Evolutionary conservation across 768 basidiomycete genomes (phyloP), one percentile per base, ranked within the genome.

Genomic region (Mycena albidolilacea): DNA sequence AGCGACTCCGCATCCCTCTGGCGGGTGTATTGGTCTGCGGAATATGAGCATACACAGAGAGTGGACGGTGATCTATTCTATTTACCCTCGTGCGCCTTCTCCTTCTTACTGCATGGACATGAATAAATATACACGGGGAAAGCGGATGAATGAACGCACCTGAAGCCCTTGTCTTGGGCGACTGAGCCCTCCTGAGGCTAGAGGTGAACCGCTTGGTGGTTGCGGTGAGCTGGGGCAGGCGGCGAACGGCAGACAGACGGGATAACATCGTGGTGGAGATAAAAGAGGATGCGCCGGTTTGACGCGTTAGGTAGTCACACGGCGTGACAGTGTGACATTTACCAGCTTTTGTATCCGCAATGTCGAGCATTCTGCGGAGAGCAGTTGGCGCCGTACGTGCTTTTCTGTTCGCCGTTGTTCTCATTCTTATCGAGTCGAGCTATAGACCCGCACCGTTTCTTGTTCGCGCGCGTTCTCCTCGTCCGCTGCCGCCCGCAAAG

Each of bases 11-110:
- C 80, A 48, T 90, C 89, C 59, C 85, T 85, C 74, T 80, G 75
- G 44, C 87, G 88, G 52, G 84, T 82, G 69, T 88, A 90, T 77
- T 90, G 84, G 59, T 88, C 89, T 90, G 75, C 44, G 17, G 37
- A 54, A 67, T 0, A 15, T 59, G 15, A 54, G 57, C 30, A 58
- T 71, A 39, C 70, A 6, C 17, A 37, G 0, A 12, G 12, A 50
- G 7, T 9, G 10, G 55, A 14, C 0, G 10, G 43, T 19, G 23
- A 37, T 8, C 7, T 10, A 19, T n/a, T 10, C 1, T 37, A 59
- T 8, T 30, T 71, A 86, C 89, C 86, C 83, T 90, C 89, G 30
- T 89, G 84, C 21, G 89, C 89, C 78, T 82, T 88, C 77, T 90
- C 89, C 80, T 84, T 90, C 80, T 87, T 87, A 73, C 89, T 90